A percentile compares a stretch with the other conserved stretches of the same genome.
These are phyloP conservation scores for Beta vulgaris DNA, from an alignment of 148 eudicot species.

Conservation along the genomic window DNA sequence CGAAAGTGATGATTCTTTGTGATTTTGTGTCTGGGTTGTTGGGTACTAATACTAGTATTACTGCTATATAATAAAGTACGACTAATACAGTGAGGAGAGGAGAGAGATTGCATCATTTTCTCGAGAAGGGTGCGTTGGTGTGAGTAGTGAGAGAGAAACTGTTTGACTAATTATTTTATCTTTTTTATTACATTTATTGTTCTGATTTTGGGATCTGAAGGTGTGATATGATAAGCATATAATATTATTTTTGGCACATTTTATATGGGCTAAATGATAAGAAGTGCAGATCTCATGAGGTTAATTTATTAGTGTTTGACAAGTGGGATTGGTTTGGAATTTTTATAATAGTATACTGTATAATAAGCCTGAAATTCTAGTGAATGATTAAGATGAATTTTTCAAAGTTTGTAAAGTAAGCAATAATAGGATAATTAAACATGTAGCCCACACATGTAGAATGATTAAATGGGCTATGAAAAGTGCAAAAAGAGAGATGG, in stretches of 20 bases:
- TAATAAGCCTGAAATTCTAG: neutral
- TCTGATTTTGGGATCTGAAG: neutral
- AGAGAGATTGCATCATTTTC: constrained; percentile 24
- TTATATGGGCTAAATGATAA: neutral
- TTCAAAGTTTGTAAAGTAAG: neutral
- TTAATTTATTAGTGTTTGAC: neutral
- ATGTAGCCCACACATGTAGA: neutral
- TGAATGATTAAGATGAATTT: too few relatives aligned
- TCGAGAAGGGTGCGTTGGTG: constrained; percentile 4
- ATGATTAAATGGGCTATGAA: neutral
- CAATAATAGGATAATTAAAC: neutral
- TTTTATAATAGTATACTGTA: neutral
- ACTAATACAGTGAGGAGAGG: constrained; percentile 1
- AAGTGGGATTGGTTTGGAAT: neutral
- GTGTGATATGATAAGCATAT: neutral
- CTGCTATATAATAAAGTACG: neutral
- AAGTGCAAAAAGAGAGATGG: neutral
- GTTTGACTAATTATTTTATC: neutral
- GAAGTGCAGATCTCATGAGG: neutral
- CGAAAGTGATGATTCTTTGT: neutral
- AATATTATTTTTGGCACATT: neutral
- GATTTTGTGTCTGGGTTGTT: neutral
- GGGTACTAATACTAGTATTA: constrained; percentile 8
- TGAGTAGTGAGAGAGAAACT: neutral
- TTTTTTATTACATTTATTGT: neutral